phyloP scores from a whole-genome alignment of 352 stramenopile species.

The Phytophthora macrochlamydospora region DNA sequence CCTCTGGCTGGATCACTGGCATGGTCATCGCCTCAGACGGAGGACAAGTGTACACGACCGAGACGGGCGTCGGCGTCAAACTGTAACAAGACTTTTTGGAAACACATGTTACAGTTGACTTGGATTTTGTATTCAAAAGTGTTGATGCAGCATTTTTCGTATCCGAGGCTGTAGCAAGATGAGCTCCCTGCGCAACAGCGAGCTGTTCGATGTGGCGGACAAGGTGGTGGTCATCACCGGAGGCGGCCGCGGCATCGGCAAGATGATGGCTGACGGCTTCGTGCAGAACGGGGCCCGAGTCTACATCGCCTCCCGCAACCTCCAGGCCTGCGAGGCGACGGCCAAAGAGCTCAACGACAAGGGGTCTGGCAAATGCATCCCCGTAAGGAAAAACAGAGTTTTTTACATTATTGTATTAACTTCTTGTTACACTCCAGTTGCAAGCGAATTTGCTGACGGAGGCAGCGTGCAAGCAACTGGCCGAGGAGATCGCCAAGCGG shows the following conservation, averaged over 20 bases:
- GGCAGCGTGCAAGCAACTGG: conserved; percentile 30
- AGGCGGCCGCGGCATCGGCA: conserved; percentile 93
- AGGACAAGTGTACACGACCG: no score
- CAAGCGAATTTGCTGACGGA: conserved; percentile 22
- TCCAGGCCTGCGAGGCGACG: conserved; percentile 80
- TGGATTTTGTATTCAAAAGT: no score
- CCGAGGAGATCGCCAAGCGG: conserved; percentile 67
- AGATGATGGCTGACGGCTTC: conserved; percentile 96
- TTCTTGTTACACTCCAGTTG: conserved; percentile 5
- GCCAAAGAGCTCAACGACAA: conserved; percentile 70
- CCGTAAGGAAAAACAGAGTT: conserved; percentile 21
- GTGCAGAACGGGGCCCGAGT: conserved; percentile 92
- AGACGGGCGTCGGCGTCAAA: no score
- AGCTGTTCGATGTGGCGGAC: conserved; percentile 52
- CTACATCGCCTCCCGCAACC: conserved; percentile 91
- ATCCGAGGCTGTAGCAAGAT: not conserved
- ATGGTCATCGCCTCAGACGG: no score
- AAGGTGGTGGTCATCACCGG: conserved; percentile 93
- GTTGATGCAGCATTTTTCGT: no score
- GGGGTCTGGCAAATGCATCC: conserved; percentile 64
- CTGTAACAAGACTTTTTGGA: no score
- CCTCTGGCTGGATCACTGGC: no score
- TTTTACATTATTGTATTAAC: no score
- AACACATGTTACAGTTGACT: no score
- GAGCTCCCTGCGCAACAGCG: conserved; percentile 20